Percentiles rank a stretch among this genome's conserved stretches.
These are phyloP conservation scores for Volutella citrinella DNA, from an alignment of 2,329 filamentous ascomycete species.

Conservation along the genomic window DNA sequence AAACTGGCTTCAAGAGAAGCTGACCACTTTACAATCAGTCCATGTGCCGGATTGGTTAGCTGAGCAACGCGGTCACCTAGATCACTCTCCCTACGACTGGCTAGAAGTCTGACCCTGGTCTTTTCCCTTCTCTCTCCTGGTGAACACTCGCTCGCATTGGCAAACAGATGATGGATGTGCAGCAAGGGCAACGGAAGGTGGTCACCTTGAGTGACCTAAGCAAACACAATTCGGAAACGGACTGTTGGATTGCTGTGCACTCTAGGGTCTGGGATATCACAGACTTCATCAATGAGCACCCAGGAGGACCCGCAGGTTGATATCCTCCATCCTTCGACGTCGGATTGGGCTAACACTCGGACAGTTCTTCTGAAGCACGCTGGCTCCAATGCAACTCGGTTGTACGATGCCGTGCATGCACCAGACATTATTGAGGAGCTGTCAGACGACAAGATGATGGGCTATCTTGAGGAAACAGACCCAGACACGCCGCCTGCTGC, in stretches of 20 bases:
- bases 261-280: slow-evolving; percentile 68
- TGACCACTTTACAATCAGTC: no score
- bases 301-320: slow-evolving; percentile 34
- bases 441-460: slow-evolving; percentile 44
- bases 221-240: slow-evolving; percentile 43
- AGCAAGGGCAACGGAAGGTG: slow-evolving; percentile 5
- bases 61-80: no score
- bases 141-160: no score
- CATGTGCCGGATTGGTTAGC: no score
- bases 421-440: slow-evolving; percentile 40
- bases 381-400: slow-evolving; percentile 51
- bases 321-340: neutral
- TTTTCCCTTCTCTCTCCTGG: no score
- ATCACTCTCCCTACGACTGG: no score
- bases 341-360: slow-evolving; percentile 27
- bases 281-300: slow-evolving; percentile 51
- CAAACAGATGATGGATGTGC: slow-evolving; percentile 14
- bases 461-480: slow-evolving; percentile 41
- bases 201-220: slow-evolving; percentile 37
- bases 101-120: no score
- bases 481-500: neutral
- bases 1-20: no score
- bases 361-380: slow-evolving; percentile 48
- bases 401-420: slow-evolving; percentile 50
- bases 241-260: slow-evolving; percentile 68